Percentiles rank a stretch among this genome's conserved stretches.
These are phyloP conservation scores for Aureobasidium musti DNA, from an alignment of 2,329 filamentous ascomycete species.

Conservation along the genomic window DNA sequence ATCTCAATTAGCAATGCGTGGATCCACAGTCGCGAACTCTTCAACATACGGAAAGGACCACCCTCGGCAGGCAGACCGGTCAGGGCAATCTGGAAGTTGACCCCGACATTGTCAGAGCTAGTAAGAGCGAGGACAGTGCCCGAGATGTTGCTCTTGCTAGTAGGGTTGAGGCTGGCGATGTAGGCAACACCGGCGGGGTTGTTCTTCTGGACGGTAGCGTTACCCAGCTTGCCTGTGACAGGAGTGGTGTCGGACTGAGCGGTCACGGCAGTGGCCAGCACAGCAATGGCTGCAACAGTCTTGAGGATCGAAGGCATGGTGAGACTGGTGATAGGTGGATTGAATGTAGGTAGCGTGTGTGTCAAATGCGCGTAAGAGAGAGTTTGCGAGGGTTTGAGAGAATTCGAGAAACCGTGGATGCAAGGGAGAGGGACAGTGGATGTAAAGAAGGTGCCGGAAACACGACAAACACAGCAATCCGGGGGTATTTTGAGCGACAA, in stretches of 20 bases:
- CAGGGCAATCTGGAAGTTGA: conserved; percentile 46
- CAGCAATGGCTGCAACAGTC: conserved; percentile 13
- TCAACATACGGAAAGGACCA: conserved; percentile 47
- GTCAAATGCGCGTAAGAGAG: conserved; percentile 6
- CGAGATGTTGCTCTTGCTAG: conserved; percentile 36
- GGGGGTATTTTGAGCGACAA: conserved; percentile 19
- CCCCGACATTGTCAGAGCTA: conserved; percentile 43
- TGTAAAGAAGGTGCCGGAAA: conserved; percentile 14
- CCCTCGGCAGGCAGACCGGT: conserved; percentile 46
- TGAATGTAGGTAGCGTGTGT: conserved; percentile 3
- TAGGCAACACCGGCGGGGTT: conserved; percentile 47
- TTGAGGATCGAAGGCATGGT: conserved; percentile 21
- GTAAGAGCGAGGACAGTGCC: conserved; percentile 43
- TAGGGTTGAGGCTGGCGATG: conserved; percentile 43
- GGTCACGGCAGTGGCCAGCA: conserved; percentile 26
- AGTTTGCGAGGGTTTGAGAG: conserved; percentile 18
- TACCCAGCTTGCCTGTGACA: conserved; percentile 22
- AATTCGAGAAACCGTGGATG: conserved; percentile 11
- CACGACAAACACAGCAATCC: conserved; percentile 9
- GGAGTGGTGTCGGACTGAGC: conserved; percentile 30
- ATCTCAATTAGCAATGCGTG: neutral
- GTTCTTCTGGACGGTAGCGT: conserved; percentile 42
- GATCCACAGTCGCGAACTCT: neutral
- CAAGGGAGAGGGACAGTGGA: conserved; percentile 3
- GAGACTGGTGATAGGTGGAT: neutral